phyloP scores from a whole-genome alignment of 2,329 filamentous ascomycete genomes.

The Cordyceps militaris region DNA sequence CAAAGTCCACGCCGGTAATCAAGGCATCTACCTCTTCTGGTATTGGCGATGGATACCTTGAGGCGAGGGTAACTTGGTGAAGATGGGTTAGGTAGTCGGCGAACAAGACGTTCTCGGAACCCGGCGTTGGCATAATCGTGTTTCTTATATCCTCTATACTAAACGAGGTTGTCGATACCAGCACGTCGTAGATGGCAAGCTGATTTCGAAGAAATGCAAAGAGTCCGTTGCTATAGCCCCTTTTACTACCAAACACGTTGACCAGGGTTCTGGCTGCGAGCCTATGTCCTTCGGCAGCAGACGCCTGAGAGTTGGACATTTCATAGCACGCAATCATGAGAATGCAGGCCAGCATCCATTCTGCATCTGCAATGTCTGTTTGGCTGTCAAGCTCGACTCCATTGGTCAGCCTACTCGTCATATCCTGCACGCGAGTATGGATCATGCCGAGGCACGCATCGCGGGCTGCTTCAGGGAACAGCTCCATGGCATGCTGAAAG shows the following conservation, averaged over 20 bases:
- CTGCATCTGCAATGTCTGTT: slow-evolving; percentile 21
- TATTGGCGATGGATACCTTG: slow-evolving; percentile 7
- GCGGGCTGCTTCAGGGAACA: slow-evolving; percentile 22
- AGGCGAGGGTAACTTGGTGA: slow-evolving; percentile 18
- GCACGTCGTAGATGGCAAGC: slow-evolving; percentile 22
- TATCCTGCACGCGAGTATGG: slow-evolving; percentile 18
- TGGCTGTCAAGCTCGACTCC: slow-evolving; percentile 18
- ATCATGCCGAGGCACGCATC: slow-evolving; percentile 23
- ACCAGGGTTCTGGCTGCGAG: slow-evolving; percentile 23
- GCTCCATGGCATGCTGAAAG: slow-evolving; percentile 17
- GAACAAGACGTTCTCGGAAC: slow-evolving; percentile 20
- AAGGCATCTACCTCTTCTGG: neutral
- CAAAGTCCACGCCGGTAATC: slow-evolving; percentile 3
- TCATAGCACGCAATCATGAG: slow-evolving; percentile 24
- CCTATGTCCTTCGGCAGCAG: slow-evolving; percentile 23
- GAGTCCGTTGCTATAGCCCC: slow-evolving; percentile 16
- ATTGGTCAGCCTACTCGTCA: slow-evolving; percentile 20
- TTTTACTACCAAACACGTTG: slow-evolving; percentile 21
- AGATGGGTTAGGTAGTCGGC: slow-evolving; percentile 20
- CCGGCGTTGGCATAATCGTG: slow-evolving; percentile 18
- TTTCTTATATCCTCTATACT: slow-evolving; percentile 18
- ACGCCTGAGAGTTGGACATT: slow-evolving; percentile 21
- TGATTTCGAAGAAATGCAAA: slow-evolving; percentile 25
- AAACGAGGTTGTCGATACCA: slow-evolving; percentile 24
- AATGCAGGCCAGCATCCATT: slow-evolving; percentile 26